Evolutionary conservation across 805 yeast species (phyloP).

Genomic region (Wickerhamia fluorescens): DNA sequence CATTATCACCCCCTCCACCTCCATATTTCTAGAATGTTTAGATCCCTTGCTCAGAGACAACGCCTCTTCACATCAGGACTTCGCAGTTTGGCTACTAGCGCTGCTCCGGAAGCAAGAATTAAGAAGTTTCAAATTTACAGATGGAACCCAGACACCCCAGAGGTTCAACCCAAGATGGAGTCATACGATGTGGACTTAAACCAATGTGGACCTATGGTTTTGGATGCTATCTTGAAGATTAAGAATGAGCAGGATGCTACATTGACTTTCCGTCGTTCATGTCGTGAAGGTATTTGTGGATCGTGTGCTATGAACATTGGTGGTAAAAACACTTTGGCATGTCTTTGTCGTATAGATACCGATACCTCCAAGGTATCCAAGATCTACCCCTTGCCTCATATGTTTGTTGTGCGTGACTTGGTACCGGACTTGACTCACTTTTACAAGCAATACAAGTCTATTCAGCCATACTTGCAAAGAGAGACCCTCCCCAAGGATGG

Average conservation of each 20-base stretch:
- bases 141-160: conserved; percentile 98
- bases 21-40: conserved; percentile 10
- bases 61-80: conserved; percentile 3
- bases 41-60: conserved; percentile 11
- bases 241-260: conserved; percentile 96
- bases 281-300: conserved; percentile 99
- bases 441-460: conserved; percentile 97
- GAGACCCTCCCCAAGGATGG: conserved; percentile 77
- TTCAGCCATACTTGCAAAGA: conserved; percentile 94
- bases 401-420: conserved; percentile 94
- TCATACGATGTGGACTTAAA: conserved; percentile 79
- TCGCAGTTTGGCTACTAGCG: conserved; percentile 44
- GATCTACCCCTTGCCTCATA: conserved; percentile 96
- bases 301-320: conserved; percentile 99
- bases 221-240: conserved; percentile 90
- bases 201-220: conserved; percentile 94
- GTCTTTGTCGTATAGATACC: conserved; percentile 88
- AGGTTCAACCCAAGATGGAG: conserved; percentile 81
- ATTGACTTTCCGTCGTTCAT: conserved; percentile 93
- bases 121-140: conserved; percentile 91
- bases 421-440: conserved; percentile 97
- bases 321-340: conserved; percentile 94
- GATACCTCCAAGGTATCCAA: conserved; percentile 69
- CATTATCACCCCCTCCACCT: background rate
- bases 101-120: conserved; percentile 40